Evolutionary conservation across 306 rosid genomes (phyloP).

Genomic region (Betula pendula): DNA sequence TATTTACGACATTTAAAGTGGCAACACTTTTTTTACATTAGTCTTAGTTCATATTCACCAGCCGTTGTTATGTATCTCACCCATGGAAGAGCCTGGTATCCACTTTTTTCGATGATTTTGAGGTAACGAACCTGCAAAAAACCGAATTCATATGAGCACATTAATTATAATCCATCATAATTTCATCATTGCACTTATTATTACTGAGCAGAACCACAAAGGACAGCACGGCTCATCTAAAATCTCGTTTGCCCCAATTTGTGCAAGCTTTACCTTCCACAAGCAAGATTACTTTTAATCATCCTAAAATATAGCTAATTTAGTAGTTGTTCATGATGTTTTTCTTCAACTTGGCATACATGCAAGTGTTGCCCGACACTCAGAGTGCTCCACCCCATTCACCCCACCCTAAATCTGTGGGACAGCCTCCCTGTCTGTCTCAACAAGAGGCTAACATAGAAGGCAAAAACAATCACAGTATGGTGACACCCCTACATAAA

Average conservation of each 20-base stretch:
- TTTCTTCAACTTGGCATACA: neutral
- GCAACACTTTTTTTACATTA: conserved; percentile 45
- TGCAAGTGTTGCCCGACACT: neutral
- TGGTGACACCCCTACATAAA: neutral
- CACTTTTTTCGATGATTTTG: conserved; percentile 96
- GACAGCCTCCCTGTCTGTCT: too few relatives aligned
- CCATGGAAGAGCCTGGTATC: conserved; percentile 98
- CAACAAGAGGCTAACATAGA: too few relatives aligned
- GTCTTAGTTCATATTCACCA: conserved; percentile 94
- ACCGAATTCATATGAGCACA: conserved; percentile 16
- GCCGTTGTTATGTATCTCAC: conserved; percentile 99
- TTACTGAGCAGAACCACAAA: neutral
- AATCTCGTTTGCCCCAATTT: neutral
- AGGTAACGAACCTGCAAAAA: conserved; percentile 79
- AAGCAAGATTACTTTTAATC: too few relatives aligned
- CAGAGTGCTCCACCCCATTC: too few relatives aligned
- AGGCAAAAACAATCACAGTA: too few relatives aligned
- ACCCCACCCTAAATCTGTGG: too few relatives aligned
- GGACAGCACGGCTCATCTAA: neutral
- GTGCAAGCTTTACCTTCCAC: too few relatives aligned
- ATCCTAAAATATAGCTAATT: neutral
- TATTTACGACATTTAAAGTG: conserved; percentile 21
- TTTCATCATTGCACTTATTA: neutral
- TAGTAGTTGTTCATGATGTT: neutral
- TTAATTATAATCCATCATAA: neutral